Base-by-base conservation (phyloP, 192 early-diverging fungal species). In the Geranomyces variabilis region DNA sequence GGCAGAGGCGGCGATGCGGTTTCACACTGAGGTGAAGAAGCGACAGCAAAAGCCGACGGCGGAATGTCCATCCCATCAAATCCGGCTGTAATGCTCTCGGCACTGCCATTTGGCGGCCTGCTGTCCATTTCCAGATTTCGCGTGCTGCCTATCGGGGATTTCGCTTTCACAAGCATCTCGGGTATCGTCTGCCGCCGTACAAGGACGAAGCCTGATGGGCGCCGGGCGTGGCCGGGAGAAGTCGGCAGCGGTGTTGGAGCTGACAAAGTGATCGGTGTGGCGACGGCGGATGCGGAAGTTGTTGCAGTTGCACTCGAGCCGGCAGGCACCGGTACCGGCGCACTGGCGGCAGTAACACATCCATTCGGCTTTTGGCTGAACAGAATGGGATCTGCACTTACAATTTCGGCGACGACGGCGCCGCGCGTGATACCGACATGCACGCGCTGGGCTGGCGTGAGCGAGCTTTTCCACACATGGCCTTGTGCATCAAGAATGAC, bases 391-490 rank as follows among this genome's bases (percentile, higher is more conserved):
- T 60, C 58, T 17, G 58, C 21, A 33, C 24, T 33, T 7, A 60
- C 21, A 26, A 60, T 60, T 7, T 34, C 58, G 29, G 51, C 17
- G 51, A 53, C n/a, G 36, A 41, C 5, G 10, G 36, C 36, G 4
- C 51, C 51, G 51, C 51, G 51, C 6, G 51, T 53, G 36, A 41
- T 41, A 3, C 51, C 51, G 24, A 53, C 24, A 26, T 53, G 51
- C n/a, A 53, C 51, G 4, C 51, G 51, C 24, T 53, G 51, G 6
- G 51, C 24, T 53, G 51, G n/a, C 7, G 51, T 24, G n/a, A 53
- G 51, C 24, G 51, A 8, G 51, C 15, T 53, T 26, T 53, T 53
- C n/a, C 24, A 53, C 51, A 53, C 51, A 53, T 53, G 51, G 19
- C 51, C 51, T 26, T 53, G 51, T 3, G 51, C 4, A 53, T 53